These are phyloP conservation scores for Eimeria maxima DNA, from an alignment of 169 alveolate genomes.

Conservation along the genomic window DNA sequence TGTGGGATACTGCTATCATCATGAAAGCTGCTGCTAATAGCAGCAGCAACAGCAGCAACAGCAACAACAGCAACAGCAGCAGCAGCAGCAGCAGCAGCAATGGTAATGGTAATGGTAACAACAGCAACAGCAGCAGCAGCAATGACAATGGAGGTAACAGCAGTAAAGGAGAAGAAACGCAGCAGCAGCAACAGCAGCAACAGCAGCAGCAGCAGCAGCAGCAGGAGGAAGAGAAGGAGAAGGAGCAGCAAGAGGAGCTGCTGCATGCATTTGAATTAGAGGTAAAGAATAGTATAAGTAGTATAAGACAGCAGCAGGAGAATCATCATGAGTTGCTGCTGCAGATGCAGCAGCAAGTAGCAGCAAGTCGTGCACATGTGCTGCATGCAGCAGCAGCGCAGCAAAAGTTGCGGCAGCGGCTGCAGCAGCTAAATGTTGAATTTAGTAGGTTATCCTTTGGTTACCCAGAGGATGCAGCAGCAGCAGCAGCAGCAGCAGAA, in stretches of 20 bases:
- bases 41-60: not conserved
- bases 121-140: conserved; percentile 9
- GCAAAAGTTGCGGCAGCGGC: conserved; percentile 43
- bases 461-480: not conserved
- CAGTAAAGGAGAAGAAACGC: not conserved
- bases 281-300: not conserved
- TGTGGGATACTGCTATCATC: conserved; percentile 50
- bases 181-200: conserved; percentile 1
- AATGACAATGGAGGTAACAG: no score
- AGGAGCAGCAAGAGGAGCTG: conserved; percentile 6
- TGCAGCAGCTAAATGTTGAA: conserved; percentile 23
- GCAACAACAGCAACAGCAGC: conserved; percentile 7
- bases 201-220: conserved; percentile 42
- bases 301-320: conserved; percentile 25
- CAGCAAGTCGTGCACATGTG: conserved; percentile 21
- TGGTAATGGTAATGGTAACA: not conserved
- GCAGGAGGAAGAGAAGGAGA: conserved; percentile 8
- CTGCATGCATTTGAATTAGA: conserved; percentile 25
- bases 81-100: conserved; percentile 25
- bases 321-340: conserved; percentile 10
- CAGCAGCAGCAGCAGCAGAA: conserved; percentile 15
- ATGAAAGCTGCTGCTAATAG: not conserved
- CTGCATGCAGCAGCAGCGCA: conserved; percentile 52
- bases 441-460: conserved; percentile 39
- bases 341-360: conserved; percentile 62